Conservation (phyloP, 768 basidiomycete genomes). For the Phylloporus arenicola region DNA sequence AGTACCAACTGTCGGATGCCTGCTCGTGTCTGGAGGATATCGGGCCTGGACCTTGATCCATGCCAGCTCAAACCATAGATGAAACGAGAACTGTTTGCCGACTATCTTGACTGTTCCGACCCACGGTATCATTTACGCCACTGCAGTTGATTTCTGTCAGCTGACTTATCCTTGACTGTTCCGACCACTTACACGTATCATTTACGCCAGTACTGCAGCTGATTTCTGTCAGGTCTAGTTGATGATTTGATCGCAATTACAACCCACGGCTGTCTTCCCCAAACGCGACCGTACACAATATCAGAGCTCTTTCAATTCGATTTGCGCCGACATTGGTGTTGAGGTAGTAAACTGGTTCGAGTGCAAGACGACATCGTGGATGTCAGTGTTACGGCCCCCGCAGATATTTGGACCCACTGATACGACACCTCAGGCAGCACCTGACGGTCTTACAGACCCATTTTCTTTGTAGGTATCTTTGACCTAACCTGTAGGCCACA, state of each 20-base stretch:
- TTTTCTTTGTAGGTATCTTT: too few species aligned
- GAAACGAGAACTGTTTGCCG: not conserved
- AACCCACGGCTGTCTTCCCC: not conserved
- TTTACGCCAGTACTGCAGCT: too few species aligned
- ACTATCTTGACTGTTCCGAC: too few species aligned
- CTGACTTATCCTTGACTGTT: too few species aligned
- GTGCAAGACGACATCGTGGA: not conserved
- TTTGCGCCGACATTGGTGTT: not conserved
- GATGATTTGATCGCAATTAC: not conserved
- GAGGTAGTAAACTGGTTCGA: not conserved
- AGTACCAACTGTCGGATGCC: too few species aligned
- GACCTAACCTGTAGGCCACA: too few species aligned
- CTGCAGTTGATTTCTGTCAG: not conserved
- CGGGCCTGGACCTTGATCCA: constrained; percentile 9
- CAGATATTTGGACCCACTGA: not conserved
- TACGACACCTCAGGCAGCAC: not conserved
- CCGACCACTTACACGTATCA: too few species aligned
- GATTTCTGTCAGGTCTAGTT: too few species aligned
- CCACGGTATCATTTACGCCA: not conserved
- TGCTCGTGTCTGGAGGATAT: too few species aligned
- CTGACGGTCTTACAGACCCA: too few species aligned
- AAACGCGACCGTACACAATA: not conserved
- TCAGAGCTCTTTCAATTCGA: not conserved
- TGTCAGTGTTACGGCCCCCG: not conserved
- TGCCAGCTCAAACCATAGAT: constrained; percentile 6